These are phyloP conservation scores for Hymenoscyphus fraxineus DNA, from an alignment of 2,329 filamentous ascomycete species.

Conservation along the genomic window DNA sequence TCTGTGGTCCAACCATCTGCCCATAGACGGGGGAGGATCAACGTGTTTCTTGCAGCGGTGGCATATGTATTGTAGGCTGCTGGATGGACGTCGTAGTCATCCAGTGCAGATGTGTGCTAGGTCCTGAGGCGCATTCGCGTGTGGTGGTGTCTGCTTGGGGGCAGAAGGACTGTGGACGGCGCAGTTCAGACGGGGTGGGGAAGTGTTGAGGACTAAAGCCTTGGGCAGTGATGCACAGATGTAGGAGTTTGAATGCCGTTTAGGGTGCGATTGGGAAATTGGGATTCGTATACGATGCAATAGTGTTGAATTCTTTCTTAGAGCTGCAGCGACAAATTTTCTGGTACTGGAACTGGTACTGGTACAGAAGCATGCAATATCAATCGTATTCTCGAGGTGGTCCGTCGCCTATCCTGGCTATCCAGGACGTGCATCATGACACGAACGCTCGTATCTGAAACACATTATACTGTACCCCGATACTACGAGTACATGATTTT, in stretches of 20 bases:
- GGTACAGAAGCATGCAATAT: not conserved
- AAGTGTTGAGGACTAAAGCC: constrained; percentile 1
- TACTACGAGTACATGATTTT: not conserved
- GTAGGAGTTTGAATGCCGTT: not conserved
- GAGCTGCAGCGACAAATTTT: not conserved
- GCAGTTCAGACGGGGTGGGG: not conserved
- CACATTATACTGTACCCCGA: not conserved
- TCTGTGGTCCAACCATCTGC: constrained; percentile 37
- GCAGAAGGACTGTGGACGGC: not conserved
- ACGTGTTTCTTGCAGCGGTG: constrained; percentile 24
- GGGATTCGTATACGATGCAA: not conserved
- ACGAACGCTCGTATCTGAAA: not conserved
- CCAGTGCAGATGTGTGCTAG: constrained; percentile 6
- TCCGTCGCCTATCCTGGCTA: not conserved
- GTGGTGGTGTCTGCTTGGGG: not conserved
- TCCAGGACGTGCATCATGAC: not conserved
- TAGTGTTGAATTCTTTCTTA: not conserved
- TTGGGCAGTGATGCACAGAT: not conserved
- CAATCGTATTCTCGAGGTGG: not conserved
- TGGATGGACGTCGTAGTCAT: constrained; percentile 24
- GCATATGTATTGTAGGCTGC: constrained; percentile 29
- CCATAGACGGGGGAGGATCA: constrained; percentile 32
- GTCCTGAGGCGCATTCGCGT: not conserved
- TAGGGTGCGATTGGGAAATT: not conserved
- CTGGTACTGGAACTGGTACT: not conserved